phyloP scores from a whole-genome alignment of 208 protist genomes.

The Jaenimonas drosophilae region DNA sequence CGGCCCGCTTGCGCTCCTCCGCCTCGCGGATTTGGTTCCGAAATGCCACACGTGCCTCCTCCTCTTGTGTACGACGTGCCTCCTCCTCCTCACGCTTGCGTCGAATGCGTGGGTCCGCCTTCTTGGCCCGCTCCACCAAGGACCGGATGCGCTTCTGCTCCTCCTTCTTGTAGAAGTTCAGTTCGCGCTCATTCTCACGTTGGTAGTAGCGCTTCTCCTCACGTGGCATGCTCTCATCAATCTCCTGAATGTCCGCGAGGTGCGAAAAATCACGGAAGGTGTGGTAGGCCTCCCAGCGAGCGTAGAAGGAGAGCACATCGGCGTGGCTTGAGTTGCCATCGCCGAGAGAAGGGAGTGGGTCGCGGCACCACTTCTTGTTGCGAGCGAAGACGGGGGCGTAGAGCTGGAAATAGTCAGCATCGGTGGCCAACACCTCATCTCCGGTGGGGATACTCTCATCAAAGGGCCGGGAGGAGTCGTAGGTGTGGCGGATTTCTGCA shows the following conservation, averaged over 20 bases:
- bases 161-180: conserved; percentile 68
- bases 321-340: conserved; percentile 39
- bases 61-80: conserved; percentile 40
- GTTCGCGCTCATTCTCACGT: conserved; percentile 91
- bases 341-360: conserved; percentile 71
- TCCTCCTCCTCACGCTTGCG: conserved; percentile 75
- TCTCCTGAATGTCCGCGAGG: conserved; percentile 88
- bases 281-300: conserved; percentile 91
- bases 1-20: conserved; percentile 35
- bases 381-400: conserved; percentile 90
- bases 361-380: conserved; percentile 86
- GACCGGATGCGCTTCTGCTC: conserved; percentile 86
- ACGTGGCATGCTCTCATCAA: conserved; percentile 86
- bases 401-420: conserved; percentile 79
- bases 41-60: conserved; percentile 55
- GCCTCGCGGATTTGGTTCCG: conserved; percentile 58
- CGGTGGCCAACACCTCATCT: conserved; percentile 9
- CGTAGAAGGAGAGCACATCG: conserved; percentile 91
- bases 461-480: conserved; percentile 93
- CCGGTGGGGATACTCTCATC: conserved; percentile 88
- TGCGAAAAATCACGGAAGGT: conserved; percentile 95
- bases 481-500: conserved; percentile 74
- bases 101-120: conserved; percentile 89
- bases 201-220: conserved; percentile 97
- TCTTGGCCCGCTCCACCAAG: conserved; percentile 85